These are phyloP conservation scores for Penicillium paxilli DNA, from an alignment of 495 filamentous ascomycete species.

Conservation along the genomic window DNA sequence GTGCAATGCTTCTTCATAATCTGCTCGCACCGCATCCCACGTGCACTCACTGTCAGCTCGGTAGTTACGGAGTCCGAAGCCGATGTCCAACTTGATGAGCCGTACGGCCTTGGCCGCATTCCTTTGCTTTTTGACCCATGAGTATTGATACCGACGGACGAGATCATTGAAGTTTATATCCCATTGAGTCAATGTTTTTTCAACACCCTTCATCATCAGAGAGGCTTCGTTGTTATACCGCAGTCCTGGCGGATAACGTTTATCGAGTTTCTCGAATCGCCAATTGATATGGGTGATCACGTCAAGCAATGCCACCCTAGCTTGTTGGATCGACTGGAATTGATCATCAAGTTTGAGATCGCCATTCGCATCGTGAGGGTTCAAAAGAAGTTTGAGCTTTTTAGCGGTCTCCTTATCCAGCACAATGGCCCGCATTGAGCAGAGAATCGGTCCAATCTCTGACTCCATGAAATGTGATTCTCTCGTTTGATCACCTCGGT, in stretches of 20 bases:
- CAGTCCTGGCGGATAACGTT: neutral
- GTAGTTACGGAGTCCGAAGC: constrained; percentile 2
- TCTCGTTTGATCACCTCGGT: neutral
- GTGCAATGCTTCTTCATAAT: constrained; percentile 7
- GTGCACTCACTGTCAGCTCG: constrained; percentile 5
- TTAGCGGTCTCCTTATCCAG: constrained; percentile 1
- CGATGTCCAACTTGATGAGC: constrained; percentile 3
- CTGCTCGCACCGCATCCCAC: constrained; percentile 9
- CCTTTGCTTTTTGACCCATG: neutral
- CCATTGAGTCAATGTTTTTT: neutral
- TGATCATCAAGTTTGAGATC: neutral
- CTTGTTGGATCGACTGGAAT: neutral
- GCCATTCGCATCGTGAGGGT: neutral
- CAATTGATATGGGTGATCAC: neutral
- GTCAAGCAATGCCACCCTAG: neutral
- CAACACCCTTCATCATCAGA: neutral
- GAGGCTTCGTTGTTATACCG: neutral
- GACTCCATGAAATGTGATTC: constrained; percentile 16
- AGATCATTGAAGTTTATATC: neutral
- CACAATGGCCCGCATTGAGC: constrained; percentile 8
- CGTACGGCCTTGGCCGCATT: constrained; percentile 1
- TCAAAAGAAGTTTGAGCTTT: neutral
- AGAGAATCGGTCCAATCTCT: constrained; percentile 13
- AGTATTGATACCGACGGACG: neutral
- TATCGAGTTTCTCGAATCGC: neutral